Evolutionary conservation across 2,329 filamentous ascomycete species (phyloP).

Genomic region (Alternaria arborescens): DNA sequence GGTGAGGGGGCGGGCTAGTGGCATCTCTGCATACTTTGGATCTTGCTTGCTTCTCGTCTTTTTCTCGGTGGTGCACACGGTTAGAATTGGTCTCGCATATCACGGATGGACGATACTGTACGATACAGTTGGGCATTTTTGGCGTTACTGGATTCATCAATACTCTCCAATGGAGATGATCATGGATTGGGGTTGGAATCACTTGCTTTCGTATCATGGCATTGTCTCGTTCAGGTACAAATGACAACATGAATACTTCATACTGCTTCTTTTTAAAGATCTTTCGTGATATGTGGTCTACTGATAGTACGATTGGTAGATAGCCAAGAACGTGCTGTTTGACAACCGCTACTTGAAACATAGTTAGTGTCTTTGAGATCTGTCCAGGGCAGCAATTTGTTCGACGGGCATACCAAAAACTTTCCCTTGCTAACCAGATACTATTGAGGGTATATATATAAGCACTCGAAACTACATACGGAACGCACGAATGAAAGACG

Average conservation of each 20-base stretch:
- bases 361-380: neutral
- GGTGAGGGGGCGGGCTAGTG: slow-evolving; percentile 11
- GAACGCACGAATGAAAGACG: neutral
- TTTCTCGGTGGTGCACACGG: neutral
- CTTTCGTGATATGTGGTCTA: neutral
- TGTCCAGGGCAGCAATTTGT: no score
- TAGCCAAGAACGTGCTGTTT: neutral
- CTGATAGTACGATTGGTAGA: neutral
- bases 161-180: slow-evolving; percentile 3
- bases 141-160: slow-evolving; percentile 5
- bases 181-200: slow-evolving; percentile 1
- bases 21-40: slow-evolving; percentile 5
- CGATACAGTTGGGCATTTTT: slow-evolving; percentile 8
- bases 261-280: neutral
- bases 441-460: neutral
- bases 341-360: neutral
- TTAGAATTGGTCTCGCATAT: neutral
- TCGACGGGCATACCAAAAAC: no score
- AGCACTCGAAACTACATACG: neutral
- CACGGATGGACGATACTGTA: slow-evolving; percentile 14
- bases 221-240: slow-evolving; percentile 3
- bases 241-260: slow-evolving; percentile 4
- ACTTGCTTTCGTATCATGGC: neutral
- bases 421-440: neutral
- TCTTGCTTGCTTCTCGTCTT: neutral